Percentiles rank a stretch among this genome's conserved stretches.
Conservation (phyloP, 192 early-diverging fungal genomes). For the Dissophora globulifera region DNA sequence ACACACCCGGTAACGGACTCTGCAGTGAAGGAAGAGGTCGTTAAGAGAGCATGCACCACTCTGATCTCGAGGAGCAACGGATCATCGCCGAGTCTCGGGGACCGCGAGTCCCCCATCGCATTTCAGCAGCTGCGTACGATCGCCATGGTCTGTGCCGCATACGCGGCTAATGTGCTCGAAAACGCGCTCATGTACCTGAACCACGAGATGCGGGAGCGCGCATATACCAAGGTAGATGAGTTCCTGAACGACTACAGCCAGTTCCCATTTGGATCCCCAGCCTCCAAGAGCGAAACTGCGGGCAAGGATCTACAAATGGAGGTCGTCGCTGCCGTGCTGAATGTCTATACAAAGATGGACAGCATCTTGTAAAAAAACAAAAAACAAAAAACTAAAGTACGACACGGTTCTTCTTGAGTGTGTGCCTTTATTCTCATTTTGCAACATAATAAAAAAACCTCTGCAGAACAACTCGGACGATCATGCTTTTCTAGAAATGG, state of each 20-base stretch:
- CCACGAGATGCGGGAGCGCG: slow-evolving; percentile 87
- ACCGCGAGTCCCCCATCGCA: slow-evolving; percentile 63
- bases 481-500: slow-evolving; percentile 69
- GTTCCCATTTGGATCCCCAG: slow-evolving; percentile 74
- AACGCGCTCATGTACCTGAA: slow-evolving; percentile 89
- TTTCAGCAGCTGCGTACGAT: slow-evolving; percentile 79
- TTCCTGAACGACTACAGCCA: slow-evolving; percentile 87
- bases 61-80: slow-evolving; percentile 77
- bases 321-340: slow-evolving; percentile 81
- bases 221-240: slow-evolving; percentile 90
- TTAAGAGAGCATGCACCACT: slow-evolving; percentile 82
- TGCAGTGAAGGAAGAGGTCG: slow-evolving; percentile 87
- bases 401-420: neutral
- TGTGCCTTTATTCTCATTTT: neutral
- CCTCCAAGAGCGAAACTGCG: slow-evolving; percentile 61
- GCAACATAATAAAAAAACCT: too few species aligned
- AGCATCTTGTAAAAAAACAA: slow-evolving; percentile 65
- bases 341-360: slow-evolving; percentile 92
- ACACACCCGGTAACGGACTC: slow-evolving; percentile 95
- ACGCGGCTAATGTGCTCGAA: slow-evolving; percentile 97
- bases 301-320: slow-evolving; percentile 74
- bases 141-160: slow-evolving; percentile 92
- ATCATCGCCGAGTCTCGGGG: slow-evolving; percentile 58
- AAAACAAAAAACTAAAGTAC: neutral
- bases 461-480: neutral